Base-by-base conservation (phyloP, 768 basidiomycete genomes). In the Suillus cothurnatus region DNA sequence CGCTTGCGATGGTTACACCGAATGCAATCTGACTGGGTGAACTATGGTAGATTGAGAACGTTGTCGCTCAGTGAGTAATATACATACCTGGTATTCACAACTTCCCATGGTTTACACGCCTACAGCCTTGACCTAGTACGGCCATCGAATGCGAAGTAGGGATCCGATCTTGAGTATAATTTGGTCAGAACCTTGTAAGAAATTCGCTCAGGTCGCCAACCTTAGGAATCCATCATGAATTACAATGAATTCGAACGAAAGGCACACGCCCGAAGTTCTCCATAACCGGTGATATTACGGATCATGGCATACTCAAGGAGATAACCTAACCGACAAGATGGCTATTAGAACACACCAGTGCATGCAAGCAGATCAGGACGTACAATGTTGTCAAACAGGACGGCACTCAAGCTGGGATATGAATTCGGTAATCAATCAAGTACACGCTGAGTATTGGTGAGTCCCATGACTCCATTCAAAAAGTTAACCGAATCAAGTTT, bases 381-480 rank as follows among this genome's bases (percentile, higher is more conserved):
- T 62, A 93, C 91, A 90, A 92, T 60, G 83, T 79, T 19, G 83
- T 81, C 14, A 91, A 50, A 82, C 77, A 64, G 78, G 17, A 93
- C 83, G 62, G 80, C 89, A 93, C 70, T 86, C 81, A 68, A 88
- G 85, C 74, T 94, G 91, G 4, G 86, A 85, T 73, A 96, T 88
- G 80, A 95, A 95, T 78, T 92, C 89, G 58, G 86, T 83, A 66
- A 92, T 76, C 41, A 89, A 73, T 90, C 84, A 41, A 95, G 79
- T 19, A 90, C 84, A 28, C 94, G 82, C 74, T 95, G 84, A 12
- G 91, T 94, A 72, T 95, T 95, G 53, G 92, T 92, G 60, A 94
- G 70, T 17, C 94, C 93, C 93, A 95, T 95, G 63, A 88, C 86
- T 19, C 89, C 88, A 62, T 80, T 75, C 67, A 91, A 67, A 67